These are phyloP conservation scores for Pichia sp. DNA, from an alignment of 1,139 yeast genomes.

Conservation along the genomic window DNA sequence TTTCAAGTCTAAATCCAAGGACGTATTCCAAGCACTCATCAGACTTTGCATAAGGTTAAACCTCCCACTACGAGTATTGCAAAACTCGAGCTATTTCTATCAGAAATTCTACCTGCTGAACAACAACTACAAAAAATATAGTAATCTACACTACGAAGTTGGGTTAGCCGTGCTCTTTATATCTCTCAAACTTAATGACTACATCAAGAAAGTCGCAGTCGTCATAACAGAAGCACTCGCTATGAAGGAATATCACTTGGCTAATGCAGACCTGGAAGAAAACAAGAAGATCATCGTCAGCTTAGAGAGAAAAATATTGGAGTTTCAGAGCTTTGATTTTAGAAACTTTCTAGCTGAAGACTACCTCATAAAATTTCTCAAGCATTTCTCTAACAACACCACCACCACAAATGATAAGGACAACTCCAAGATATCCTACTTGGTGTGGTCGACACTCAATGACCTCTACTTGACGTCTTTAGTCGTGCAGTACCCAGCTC, in stretches of 20 bases:
- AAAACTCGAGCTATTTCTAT: constrained; percentile 63
- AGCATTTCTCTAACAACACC: constrained; percentile 30
- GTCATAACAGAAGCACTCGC: constrained; percentile 35
- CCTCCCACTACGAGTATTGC: constrained; percentile 61
- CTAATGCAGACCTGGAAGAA: constrained; percentile 34
- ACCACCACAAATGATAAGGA: constrained; percentile 1
- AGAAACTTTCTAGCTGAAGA: constrained; percentile 73
- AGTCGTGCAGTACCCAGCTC: constrained; percentile 69
- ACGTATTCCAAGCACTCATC: constrained; percentile 47
- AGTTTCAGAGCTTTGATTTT: constrained; percentile 32
- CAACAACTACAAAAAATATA: constrained; percentile 39
- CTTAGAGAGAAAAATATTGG: constrained; percentile 56
- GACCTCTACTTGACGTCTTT: constrained; percentile 73
- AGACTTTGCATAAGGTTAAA: constrained; percentile 47
- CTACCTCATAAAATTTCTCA: constrained; percentile 60
- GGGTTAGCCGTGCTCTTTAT: constrained; percentile 71
- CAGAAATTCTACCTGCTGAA: constrained; percentile 63
- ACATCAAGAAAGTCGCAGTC: constrained; percentile 72
- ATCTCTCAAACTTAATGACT: constrained; percentile 82
- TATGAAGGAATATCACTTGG: constrained; percentile 23
- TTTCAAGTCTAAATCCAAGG: constrained; percentile 41
- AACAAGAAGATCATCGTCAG: constrained; percentile 43
- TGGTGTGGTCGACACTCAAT: constrained; percentile 70
- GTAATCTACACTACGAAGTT: constrained; percentile 39
- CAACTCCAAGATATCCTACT: constrained; percentile 34